Percentiles rank a stretch among this genome's conserved stretches.
phyloP scores from a whole-genome alignment of 2,329 filamentous ascomycete genomes.

The Pseudopithomyces chartarum region DNA sequence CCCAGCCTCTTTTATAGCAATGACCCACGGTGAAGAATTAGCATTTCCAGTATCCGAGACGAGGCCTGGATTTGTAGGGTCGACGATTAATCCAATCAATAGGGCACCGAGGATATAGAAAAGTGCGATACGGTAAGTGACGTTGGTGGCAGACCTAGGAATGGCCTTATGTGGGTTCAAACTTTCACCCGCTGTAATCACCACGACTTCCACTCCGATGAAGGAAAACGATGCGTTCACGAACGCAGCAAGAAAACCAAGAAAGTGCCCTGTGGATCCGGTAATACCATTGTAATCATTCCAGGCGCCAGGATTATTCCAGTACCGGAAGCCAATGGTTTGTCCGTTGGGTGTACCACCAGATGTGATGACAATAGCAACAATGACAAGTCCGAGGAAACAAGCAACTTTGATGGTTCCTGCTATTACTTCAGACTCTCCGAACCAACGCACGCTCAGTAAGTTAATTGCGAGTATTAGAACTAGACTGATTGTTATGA shows the following conservation, averaged over 20 bases:
- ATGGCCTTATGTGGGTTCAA: conserved; percentile 68
- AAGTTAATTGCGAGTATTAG: conserved; percentile 26
- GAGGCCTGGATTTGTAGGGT: conserved; percentile 46
- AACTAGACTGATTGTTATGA: conserved; percentile 63
- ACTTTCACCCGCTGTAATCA: conserved; percentile 68
- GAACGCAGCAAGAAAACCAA: conserved; percentile 54
- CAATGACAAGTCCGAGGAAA: conserved; percentile 29
- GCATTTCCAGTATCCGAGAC: conserved; percentile 38
- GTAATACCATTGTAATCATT: conserved; percentile 63
- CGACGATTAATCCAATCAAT: conserved; percentile 61
- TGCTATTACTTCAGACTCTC: conserved; percentile 54
- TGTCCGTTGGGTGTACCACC: conserved; percentile 59
- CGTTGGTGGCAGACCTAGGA: conserved; percentile 57
- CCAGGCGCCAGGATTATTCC: conserved; percentile 67
- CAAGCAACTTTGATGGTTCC: conserved; percentile 45
- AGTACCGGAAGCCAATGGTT: conserved; percentile 68
- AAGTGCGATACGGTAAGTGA: conserved; percentile 51
- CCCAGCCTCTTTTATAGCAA: conserved; percentile 54
- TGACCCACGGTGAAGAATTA: conserved; percentile 58
- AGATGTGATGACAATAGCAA: conserved; percentile 8
- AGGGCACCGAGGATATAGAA: conserved; percentile 53
- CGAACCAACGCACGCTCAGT: conserved; percentile 17
- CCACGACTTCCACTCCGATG: conserved; percentile 55
- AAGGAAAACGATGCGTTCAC: conserved; percentile 26
- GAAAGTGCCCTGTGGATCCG: conserved; percentile 61